Conservation (phyloP, 306 rosid species). For the Corylus americana region DNA sequence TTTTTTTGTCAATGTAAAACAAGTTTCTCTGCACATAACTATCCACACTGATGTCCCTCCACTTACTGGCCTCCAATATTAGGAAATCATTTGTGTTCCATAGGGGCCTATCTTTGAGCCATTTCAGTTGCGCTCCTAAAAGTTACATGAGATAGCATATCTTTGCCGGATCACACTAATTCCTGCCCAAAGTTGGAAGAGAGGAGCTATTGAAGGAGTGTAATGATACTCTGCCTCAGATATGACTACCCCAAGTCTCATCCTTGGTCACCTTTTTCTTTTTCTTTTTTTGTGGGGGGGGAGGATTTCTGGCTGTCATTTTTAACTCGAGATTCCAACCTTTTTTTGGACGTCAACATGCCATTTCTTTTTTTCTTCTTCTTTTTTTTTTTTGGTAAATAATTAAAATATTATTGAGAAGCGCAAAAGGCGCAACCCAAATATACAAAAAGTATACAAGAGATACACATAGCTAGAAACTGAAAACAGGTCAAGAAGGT, state of each 20-base stretch:
- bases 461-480: no score
- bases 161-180: slow-evolving; percentile 1
- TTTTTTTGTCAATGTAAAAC: neutral
- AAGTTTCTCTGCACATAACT: neutral
- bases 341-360: no score
- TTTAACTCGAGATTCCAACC: no score
- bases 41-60: neutral
- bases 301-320: no score
- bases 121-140: neutral
- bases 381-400: no score
- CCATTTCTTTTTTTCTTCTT: no score
- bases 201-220: neutral
- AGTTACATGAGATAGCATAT: neutral
- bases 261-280: no score
- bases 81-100: neutral
- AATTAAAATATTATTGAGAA: no score
- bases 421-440: no score
- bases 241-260: neutral
- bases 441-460: no score
- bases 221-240: neutral
- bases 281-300: no score
- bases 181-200: neutral
- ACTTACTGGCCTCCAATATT: neutral
- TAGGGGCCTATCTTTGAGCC: neutral
- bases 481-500: no score